Conservation (phyloP, 179 eudicot species). For the Patellifolia procumbens region DNA sequence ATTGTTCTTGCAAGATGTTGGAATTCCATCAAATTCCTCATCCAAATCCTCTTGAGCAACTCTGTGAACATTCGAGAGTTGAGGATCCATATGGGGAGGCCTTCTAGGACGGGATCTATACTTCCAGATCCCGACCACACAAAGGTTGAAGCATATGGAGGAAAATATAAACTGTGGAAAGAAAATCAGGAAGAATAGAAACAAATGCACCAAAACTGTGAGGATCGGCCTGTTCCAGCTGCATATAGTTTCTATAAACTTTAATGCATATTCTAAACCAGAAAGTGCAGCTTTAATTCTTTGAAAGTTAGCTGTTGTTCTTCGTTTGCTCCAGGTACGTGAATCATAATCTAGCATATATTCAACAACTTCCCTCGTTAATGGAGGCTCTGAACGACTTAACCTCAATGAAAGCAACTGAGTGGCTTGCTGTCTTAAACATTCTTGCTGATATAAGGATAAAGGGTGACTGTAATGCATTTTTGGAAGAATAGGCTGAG, state of each 20-base stretch:
- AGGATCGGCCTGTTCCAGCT: conserved; percentile 35
- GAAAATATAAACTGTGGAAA: conserved; percentile 29
- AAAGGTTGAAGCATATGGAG: conserved; percentile 25
- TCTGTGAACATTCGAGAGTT: conserved; percentile 25
- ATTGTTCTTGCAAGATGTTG: conserved; percentile 29
- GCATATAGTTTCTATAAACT: conserved; percentile 10
- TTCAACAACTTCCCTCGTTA: conserved; percentile 40
- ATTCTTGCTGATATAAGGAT: conserved; percentile 29
- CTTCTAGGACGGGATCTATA: conserved; percentile 31
- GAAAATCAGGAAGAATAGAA: conserved; percentile 27
- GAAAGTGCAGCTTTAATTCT: conserved; percentile 27
- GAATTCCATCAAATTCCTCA: conserved; percentile 44
- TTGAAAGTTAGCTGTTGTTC: conserved; percentile 29
- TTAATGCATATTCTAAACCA: neutral
- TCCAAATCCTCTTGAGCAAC: conserved; percentile 29
- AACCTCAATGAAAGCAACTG: conserved; percentile 33
- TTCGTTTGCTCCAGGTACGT: conserved; percentile 34
- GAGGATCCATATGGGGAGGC: conserved; percentile 43
- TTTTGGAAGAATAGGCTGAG: conserved; percentile 36
- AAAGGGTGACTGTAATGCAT: conserved; percentile 47
- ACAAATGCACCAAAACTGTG: conserved; percentile 19
- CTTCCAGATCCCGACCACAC: conserved; percentile 31
- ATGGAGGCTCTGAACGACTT: conserved; percentile 41
- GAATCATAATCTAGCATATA: conserved; percentile 46
- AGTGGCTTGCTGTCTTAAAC: conserved; percentile 41